Evolutionary conservation across 1,284 basidiomycete species (phyloP).

Genomic region (Leccinum fuscescens): DNA sequence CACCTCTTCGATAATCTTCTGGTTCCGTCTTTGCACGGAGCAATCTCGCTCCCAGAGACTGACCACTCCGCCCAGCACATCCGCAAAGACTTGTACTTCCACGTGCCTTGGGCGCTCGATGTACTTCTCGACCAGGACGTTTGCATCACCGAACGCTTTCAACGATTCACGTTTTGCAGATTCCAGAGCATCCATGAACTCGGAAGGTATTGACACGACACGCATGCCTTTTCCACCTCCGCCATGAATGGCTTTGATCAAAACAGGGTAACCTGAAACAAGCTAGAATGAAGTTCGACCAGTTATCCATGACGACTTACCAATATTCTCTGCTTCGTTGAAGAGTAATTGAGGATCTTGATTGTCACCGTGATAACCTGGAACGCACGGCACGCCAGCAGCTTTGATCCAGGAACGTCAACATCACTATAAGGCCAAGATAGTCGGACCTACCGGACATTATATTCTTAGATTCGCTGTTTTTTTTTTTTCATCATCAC

Average conservation of each 20-base stretch:
- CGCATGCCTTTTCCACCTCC: constrained; percentile 98
- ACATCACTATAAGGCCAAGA: not conserved
- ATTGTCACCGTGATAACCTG: constrained; percentile 81
- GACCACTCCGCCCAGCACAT: constrained; percentile 72
- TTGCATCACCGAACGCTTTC: constrained; percentile 85
- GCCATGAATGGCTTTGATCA: constrained; percentile 95
- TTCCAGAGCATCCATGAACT: constrained; percentile 76
- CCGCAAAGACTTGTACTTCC: constrained; percentile 90
- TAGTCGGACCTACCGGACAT: constrained; percentile 64
- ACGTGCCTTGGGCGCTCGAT: constrained; percentile 83
- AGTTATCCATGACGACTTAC: constrained; percentile 31
- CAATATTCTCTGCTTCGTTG: constrained; percentile 72
- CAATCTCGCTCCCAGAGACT: constrained; percentile 94
- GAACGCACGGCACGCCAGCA: constrained; percentile 91
- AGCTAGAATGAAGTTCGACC: not conserved
- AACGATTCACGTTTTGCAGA: constrained; percentile 86
- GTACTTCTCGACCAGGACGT: constrained; percentile 85
- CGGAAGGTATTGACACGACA: constrained; percentile 63
- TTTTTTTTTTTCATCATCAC: not conserved
- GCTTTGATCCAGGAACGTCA: constrained; percentile 39
- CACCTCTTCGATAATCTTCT: constrained; percentile 93
- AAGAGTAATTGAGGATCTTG: constrained; percentile 69
- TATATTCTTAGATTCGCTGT: constrained; percentile 83
- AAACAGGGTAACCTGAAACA: constrained; percentile 75
- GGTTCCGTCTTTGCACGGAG: constrained; percentile 90